Evolutionary conservation across 257 asterid species (phyloP).

Genomic region (Verbena officinalis): DNA sequence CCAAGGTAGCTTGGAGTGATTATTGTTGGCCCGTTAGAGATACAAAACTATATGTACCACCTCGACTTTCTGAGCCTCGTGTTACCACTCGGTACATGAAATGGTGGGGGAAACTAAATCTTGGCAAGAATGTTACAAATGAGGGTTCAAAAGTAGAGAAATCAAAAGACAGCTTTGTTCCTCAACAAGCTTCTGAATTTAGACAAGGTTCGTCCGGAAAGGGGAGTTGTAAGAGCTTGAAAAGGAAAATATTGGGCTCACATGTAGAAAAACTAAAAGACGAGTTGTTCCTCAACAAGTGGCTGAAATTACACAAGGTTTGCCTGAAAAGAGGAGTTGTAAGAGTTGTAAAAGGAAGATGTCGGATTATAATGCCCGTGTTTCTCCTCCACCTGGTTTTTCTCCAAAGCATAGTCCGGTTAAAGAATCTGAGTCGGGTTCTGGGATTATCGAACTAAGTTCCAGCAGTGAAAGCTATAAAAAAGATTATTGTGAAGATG

Average conservation of each 20-base stretch:
- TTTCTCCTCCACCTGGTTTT: not conserved
- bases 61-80: conserved; percentile 31
- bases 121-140: not conserved
- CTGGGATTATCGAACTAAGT: not conserved
- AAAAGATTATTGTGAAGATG: not conserved
- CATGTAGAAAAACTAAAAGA: no score
- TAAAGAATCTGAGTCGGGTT: not conserved
- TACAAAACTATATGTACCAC: conserved; percentile 31
- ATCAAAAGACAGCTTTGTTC: no score
- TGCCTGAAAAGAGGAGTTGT: not conserved
- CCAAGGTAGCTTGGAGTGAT: conserved; percentile 35
- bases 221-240: conserved; percentile 5
- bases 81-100: conserved; percentile 33
- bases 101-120: conserved; percentile 38
- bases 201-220: not conserved
- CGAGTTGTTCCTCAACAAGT: no score
- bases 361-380: not conserved
- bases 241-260: not conserved
- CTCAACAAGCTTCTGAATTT: no score
- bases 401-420: not conserved
- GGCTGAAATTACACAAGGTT: not conserved
- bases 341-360: not conserved
- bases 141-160: not conserved
- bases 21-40: conserved; percentile 38
- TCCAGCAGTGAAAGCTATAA: not conserved